Conservation (phyloP, 345 rosid genomes). For the Lepidium africanum region DNA sequence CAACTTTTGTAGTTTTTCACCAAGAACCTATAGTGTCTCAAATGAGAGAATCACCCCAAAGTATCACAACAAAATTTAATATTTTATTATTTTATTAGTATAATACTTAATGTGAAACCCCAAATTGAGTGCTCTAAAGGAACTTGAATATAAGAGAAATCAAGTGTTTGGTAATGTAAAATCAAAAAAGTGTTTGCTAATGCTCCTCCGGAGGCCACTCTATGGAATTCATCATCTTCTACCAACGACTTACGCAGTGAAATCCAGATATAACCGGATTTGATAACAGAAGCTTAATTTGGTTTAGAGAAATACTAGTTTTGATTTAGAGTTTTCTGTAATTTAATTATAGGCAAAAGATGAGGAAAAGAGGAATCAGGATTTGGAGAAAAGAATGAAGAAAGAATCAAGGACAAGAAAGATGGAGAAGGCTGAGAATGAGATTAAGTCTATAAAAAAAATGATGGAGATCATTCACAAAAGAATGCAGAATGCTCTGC, state of each 20-base stretch:
- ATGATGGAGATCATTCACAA: neutral
- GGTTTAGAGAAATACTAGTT: neutral
- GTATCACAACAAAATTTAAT: too few relatives aligned
- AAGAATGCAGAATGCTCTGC: neutral
- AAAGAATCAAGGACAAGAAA: neutral
- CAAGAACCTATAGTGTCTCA: too few relatives aligned
- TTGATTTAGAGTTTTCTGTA: neutral
- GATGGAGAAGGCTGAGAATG: constrained; percentile 6
- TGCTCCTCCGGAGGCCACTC: constrained; percentile 17
- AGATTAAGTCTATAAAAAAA: neutral
- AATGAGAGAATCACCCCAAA: too few relatives aligned
- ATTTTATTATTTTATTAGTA: too few relatives aligned
- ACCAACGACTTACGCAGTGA: constrained; percentile 9
- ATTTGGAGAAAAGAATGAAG: neutral
- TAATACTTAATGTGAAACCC: too few relatives aligned
- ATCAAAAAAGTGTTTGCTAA: constrained; percentile 7
- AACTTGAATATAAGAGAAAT: constrained; percentile 2
- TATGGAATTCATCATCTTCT: constrained; percentile 13
- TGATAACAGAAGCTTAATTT: neutral
- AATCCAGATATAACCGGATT: neutral
- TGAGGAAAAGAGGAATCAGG: constrained; percentile 1
- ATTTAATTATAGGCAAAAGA: neutral
- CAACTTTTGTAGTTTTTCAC: too few relatives aligned
- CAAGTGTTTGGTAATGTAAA: constrained; percentile 8
- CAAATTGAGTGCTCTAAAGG: too few relatives aligned